A percentile compares a stretch with the other conserved stretches of the same genome.
These are phyloP conservation scores for Chytriomyces hyalinus DNA, from an alignment of 192 early-diverging fungal genomes.

Conservation along the genomic window DNA sequence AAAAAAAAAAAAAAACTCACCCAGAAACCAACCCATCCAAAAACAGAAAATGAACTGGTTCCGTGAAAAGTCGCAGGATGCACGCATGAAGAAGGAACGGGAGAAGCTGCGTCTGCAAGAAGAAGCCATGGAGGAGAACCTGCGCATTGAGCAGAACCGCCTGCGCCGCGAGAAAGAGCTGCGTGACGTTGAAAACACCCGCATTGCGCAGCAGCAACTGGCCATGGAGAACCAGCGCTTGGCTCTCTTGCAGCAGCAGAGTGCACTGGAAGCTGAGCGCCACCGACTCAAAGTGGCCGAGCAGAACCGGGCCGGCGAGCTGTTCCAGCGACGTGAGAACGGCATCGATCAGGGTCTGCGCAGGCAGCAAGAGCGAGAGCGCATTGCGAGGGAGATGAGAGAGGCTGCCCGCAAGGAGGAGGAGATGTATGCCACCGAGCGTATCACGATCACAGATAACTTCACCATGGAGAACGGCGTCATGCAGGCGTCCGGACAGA, in stretches of 20 bases:
- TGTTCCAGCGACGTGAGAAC: neutral
- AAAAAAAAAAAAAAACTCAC: too few species aligned
- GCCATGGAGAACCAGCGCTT: neutral
- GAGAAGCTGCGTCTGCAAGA: neutral
- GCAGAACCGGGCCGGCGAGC: neutral
- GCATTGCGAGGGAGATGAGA: neutral
- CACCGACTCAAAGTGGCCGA: neutral
- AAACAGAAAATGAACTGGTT: neutral
- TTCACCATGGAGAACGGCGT: neutral
- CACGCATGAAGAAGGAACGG: neutral
- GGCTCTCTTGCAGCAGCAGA: neutral
- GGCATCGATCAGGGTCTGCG: neutral
- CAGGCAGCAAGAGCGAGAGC: neutral
- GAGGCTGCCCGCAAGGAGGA: neutral
- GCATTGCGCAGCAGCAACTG: neutral
- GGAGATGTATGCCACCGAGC: neutral
- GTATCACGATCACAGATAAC: neutral
- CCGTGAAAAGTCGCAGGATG: neutral
- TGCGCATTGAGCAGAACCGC: neutral
- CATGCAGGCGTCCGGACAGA: neutral
- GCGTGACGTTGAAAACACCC: neutral
- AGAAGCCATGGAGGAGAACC: neutral
- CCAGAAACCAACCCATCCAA: too few species aligned
- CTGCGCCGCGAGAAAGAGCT: neutral
- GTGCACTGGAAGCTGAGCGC: neutral